Evolutionary conservation across 2,329 filamentous ascomycete species (phyloP).

Genomic region (Aspergillus luchuensis): DNA sequence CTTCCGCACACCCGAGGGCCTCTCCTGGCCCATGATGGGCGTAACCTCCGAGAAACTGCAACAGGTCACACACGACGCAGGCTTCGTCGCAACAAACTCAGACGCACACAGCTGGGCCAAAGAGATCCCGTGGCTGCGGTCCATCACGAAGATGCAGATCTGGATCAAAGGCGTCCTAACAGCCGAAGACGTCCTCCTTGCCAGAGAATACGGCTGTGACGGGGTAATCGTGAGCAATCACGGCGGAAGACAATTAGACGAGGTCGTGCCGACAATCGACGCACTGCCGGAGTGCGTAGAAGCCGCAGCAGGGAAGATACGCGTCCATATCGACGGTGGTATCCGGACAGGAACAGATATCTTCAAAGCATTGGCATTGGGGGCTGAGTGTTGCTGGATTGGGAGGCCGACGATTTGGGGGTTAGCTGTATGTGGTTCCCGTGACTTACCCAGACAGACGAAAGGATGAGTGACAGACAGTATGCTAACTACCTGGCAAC

Average conservation of each 20-base stretch:
- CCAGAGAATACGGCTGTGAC: conserved; percentile 39
- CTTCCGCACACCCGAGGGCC: conserved; percentile 49
- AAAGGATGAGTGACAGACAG: too few species aligned
- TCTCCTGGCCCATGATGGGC: conserved; percentile 43
- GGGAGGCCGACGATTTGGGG: conserved; percentile 39
- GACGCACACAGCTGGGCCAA: conserved; percentile 47
- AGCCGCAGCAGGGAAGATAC: conserved; percentile 35
- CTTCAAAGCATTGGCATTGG: conserved; percentile 41
- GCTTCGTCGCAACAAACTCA: conserved; percentile 25
- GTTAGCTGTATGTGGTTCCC: conserved; percentile 31
- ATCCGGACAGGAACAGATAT: conserved; percentile 39
- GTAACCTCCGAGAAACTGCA: conserved; percentile 27
- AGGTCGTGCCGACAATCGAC: conserved; percentile 40
- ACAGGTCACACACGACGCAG: conserved; percentile 25
- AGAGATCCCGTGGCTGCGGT: conserved; percentile 53
- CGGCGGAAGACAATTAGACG: conserved; percentile 42
- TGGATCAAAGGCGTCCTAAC: conserved; percentile 35
- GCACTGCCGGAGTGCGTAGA: conserved; percentile 33
- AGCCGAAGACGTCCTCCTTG: conserved; percentile 39
- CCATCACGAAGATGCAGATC: conserved; percentile 51
- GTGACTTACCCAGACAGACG: too few species aligned
- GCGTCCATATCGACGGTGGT: conserved; percentile 37
- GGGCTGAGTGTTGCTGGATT: conserved; percentile 37
- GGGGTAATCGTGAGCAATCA: conserved; percentile 44
- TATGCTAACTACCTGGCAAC: conserved; percentile 9